Conservation (phyloP, 345 rosid genomes). For the Alliaria petiolata region DNA sequence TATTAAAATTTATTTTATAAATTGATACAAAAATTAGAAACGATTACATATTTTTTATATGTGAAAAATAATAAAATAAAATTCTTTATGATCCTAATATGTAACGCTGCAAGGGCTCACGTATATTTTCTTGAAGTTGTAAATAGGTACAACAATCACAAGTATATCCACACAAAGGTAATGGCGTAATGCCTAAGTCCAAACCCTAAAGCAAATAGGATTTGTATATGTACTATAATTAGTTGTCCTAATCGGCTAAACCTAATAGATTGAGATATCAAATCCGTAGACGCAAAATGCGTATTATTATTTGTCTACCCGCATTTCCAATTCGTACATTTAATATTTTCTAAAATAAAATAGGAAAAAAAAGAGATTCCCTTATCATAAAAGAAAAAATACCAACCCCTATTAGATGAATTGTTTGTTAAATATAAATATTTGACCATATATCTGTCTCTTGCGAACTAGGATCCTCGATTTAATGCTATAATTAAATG, state of each 20-base stretch:
- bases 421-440: conserved; percentile 1
- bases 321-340: conserved; percentile 13
- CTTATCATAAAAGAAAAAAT: conserved; percentile 17
- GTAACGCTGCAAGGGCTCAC: background rate
- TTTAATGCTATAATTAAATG: background rate
- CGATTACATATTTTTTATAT: no score
- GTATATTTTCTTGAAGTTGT: background rate
- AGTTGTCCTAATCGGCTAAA: background rate
- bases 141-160: conserved; percentile 3
- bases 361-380: conserved; percentile 19
- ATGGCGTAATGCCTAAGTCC: background rate
- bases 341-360: background rate
- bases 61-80: no score
- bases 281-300: conserved; percentile 10
- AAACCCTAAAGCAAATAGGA: conserved; percentile 12
- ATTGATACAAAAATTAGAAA: no score
- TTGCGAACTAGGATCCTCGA: background rate
- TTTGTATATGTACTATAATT: conserved; percentile 15
- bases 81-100: no score
- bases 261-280: background rate
- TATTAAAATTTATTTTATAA: no score
- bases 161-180: background rate
- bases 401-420: background rate
- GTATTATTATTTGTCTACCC: conserved; percentile 7
- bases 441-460: background rate